These are phyloP conservation scores for Lachancea thermotolerans DNA, from an alignment of 805 yeast species.

Conservation along the genomic window DNA sequence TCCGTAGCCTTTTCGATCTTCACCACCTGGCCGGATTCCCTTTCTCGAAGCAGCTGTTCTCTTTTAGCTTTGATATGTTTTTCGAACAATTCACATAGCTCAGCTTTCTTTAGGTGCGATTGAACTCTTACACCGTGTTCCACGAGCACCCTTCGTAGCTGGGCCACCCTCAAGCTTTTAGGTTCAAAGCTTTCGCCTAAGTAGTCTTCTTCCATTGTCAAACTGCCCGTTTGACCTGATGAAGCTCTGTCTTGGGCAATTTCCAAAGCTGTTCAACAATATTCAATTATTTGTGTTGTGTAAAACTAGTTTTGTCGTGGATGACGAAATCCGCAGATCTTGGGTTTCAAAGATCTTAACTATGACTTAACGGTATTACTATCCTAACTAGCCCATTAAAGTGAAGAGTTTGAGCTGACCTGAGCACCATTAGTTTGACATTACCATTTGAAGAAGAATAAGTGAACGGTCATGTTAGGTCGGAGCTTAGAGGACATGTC, in stretches of 20 bases:
- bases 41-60: constrained; percentile 32
- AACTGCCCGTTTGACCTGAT: not conserved
- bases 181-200: constrained; percentile 56
- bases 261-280: not conserved
- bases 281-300: no score
- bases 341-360: no score
- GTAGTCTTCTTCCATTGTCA: constrained; percentile 14
- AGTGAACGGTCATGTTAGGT: no score
- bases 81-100: constrained; percentile 55
- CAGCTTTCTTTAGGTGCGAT: constrained; percentile 60
- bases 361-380: no score
- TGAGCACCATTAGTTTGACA: no score
- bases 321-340: no score
- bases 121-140: constrained; percentile 58
- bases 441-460: no score
- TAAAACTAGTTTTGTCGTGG: no score
- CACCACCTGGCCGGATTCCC: constrained; percentile 30
- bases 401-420: no score
- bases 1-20: constrained; percentile 33
- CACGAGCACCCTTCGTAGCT: constrained; percentile 58
- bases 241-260: not conserved
- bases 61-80: constrained; percentile 46
- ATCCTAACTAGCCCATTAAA: no score
- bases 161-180: constrained; percentile 54
- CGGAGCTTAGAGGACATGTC: no score